A percentile compares a stretch with the other conserved stretches of the same genome.
These are phyloP conservation scores for Ceratobasidium sp. DNA, from an alignment of 1,284 basidiomycete genomes.

Conservation along the genomic window DNA sequence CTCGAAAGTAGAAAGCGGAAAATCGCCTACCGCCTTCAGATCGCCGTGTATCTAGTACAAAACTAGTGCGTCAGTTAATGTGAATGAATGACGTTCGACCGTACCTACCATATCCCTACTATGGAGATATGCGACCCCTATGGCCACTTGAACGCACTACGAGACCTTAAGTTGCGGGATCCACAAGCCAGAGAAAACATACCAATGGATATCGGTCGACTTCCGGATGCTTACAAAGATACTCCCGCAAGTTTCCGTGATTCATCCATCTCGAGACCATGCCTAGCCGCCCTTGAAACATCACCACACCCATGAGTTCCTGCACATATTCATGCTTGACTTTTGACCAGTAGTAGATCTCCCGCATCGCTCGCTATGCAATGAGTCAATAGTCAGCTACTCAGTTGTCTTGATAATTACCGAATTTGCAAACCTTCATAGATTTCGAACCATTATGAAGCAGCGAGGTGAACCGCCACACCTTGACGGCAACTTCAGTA, in stretches of 20 bases:
- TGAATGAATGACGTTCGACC: too few species aligned
- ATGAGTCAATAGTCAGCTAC: background rate
- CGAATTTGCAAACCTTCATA: background rate
- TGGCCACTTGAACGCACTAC: slow-evolving; percentile 5
- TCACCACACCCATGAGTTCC: background rate
- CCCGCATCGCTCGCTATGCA: background rate
- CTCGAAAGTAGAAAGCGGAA: too few species aligned
- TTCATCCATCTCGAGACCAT: slow-evolving; percentile 20
- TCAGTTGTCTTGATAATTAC: background rate
- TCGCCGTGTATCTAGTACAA: slow-evolving; percentile 4
- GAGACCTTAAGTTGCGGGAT: background rate
- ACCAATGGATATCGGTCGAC: slow-evolving; percentile 4
- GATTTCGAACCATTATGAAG: background rate
- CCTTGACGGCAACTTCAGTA: background rate
- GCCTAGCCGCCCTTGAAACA: background rate
- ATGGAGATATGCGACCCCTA: background rate
- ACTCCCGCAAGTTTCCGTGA: too few species aligned
- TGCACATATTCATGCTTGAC: background rate
- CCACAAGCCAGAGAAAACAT: background rate
- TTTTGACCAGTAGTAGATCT: too few species aligned
- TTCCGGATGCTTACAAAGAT: background rate
- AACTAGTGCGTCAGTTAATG: too few species aligned
- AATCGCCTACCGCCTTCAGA: slow-evolving; percentile 1
- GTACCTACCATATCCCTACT: background rate
- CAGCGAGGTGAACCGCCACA: background rate